Evolutionary conservation across 768 basidiomycete genomes (phyloP).

Genomic region (Obba rivulosa): DNA sequence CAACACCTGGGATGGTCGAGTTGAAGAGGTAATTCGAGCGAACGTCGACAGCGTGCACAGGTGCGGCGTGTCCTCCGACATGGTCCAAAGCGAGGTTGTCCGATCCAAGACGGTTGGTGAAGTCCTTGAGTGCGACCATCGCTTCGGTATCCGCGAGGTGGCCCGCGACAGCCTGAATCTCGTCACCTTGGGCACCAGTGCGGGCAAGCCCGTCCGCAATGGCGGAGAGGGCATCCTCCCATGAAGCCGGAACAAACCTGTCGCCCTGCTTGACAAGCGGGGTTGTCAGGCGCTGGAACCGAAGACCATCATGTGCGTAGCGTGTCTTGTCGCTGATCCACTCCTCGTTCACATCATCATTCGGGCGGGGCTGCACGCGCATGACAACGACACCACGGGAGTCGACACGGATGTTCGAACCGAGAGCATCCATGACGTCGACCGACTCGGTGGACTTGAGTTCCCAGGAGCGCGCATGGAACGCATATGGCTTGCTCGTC

Average conservation of each 20-base stretch:
- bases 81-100: slow-evolving; percentile 89
- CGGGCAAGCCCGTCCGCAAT: slow-evolving; percentile 72
- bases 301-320: slow-evolving; percentile 92
- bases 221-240: slow-evolving; percentile 83
- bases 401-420: slow-evolving; percentile 95
- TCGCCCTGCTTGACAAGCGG: slow-evolving; percentile 91
- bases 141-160: slow-evolving; percentile 92
- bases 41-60: slow-evolving; percentile 80
- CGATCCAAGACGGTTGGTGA: slow-evolving; percentile 88
- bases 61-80: slow-evolving; percentile 56
- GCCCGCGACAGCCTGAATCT: slow-evolving; percentile 94
- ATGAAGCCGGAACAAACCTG: slow-evolving; percentile 83
- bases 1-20: slow-evolving; percentile 83
- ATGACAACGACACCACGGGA: slow-evolving; percentile 95
- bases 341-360: slow-evolving; percentile 98
- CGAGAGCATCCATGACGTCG: slow-evolving; percentile 93
- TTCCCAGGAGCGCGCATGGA: slow-evolving; percentile 97
- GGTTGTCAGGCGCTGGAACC: slow-evolving; percentile 90
- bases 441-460: slow-evolving; percentile 96
- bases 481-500: slow-evolving; percentile 97
- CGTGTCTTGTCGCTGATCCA: slow-evolving; percentile 99
- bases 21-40: slow-evolving; percentile 98
- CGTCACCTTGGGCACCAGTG: slow-evolving; percentile 82
- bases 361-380: slow-evolving; percentile 93
- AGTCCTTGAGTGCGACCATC: slow-evolving; percentile 88